Percentiles rank a stretch among this genome's conserved stretches.
Conservation (phyloP, 2,329 filamentous ascomycete species). For the Colletotrichum salicis region DNA sequence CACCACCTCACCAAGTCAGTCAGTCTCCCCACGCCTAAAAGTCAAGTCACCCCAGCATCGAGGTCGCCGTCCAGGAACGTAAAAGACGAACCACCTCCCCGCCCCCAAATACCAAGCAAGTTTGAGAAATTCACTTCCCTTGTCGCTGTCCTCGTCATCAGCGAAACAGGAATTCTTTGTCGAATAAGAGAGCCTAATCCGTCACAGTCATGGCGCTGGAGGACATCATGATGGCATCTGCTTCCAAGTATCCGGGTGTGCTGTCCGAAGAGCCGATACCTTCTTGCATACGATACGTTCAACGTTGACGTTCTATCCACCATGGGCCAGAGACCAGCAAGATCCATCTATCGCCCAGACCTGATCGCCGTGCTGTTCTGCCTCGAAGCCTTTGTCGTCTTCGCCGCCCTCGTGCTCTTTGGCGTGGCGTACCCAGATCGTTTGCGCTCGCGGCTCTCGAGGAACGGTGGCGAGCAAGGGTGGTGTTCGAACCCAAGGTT, state of each 20-base stretch:
- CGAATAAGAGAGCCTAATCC: background rate
- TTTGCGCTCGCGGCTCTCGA: slow-evolving; percentile 41
- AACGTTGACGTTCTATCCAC: background rate
- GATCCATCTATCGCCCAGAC: background rate
- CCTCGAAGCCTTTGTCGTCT: slow-evolving; percentile 37
- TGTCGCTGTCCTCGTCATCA: background rate
- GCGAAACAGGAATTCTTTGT: background rate
- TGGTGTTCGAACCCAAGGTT: slow-evolving; percentile 45
- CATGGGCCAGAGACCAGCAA: background rate
- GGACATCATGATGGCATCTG: slow-evolving; percentile 3
- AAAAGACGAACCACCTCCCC: background rate
- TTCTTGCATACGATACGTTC: too few relatives aligned
- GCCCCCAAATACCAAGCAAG: background rate
- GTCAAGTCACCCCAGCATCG: background rate
- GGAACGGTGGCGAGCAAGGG: slow-evolving; percentile 42
- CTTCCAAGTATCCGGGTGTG: background rate
- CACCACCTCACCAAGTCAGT: background rate
- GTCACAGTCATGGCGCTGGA: background rate
- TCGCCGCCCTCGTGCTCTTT: slow-evolving; percentile 36
- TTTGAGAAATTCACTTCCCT: background rate
- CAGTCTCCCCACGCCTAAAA: background rate
- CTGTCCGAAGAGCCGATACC: background rate
- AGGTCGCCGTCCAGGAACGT: background rate
- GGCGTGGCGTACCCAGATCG: slow-evolving; percentile 39
- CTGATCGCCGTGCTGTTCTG: slow-evolving; percentile 23